phyloP scores from a whole-genome alignment of 23 red algal genomes.

The Gracilariopsis chorda region DNA sequence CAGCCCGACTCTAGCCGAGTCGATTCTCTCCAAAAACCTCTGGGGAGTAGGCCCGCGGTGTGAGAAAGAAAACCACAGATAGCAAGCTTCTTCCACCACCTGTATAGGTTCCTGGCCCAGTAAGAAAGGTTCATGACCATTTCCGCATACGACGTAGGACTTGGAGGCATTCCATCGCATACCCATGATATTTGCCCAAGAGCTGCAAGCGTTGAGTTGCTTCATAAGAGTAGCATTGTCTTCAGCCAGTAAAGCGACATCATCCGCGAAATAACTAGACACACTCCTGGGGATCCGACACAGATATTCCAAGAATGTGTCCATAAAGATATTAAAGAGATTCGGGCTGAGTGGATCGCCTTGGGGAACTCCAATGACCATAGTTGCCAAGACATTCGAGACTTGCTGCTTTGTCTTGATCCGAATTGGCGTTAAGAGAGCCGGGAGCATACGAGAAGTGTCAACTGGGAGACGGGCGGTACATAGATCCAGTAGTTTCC shows the following conservation, averaged over 20 bases:
- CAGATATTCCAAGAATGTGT: conserved; percentile 2
- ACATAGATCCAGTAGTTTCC: not conserved
- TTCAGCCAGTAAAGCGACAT: not conserved
- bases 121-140: not conserved
- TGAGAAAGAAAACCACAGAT: not conserved
- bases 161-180: not conserved
- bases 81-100: not conserved
- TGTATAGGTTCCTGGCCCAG: not conserved
- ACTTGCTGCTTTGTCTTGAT: not conserved
- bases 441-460: not conserved
- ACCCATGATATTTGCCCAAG: not conserved
- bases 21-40: not conserved
- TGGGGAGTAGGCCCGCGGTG: too few relatives aligned
- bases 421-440: not conserved
- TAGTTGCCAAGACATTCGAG: not conserved
- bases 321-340: conserved; percentile 41
- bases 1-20: not conserved
- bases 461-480: not conserved
- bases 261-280: conserved; percentile 17
- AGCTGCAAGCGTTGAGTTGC: not conserved
- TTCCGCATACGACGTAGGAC: not conserved
- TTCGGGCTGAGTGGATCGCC: conserved; percentile 14
- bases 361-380: not conserved
- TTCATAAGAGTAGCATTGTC: not conserved
- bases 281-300: not conserved